Percentiles rank a stretch among this genome's conserved stretches.
Conservation (phyloP, 495 filamentous ascomycete genomes). For the Xylaria telfairii region DNA sequence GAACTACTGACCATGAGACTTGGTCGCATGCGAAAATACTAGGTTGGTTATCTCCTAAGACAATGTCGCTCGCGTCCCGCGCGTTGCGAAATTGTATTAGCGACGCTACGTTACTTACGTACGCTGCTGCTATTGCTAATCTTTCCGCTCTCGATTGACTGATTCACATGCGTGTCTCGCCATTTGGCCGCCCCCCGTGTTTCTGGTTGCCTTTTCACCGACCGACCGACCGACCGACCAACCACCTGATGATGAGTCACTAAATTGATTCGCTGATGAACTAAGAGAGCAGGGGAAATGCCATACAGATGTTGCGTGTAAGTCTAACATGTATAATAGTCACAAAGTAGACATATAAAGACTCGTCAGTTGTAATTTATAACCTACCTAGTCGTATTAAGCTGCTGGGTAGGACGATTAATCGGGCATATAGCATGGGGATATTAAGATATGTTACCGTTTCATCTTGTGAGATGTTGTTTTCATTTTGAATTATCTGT, state of each 20-base stretch:
- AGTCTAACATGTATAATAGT: too few relatives aligned
- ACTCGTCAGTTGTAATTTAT: too few relatives aligned
- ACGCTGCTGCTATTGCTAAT: background rate
- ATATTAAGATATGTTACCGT: background rate
- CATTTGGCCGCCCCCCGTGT: background rate
- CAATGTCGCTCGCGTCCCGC: background rate
- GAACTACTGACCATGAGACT: background rate
- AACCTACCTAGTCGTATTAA: too few relatives aligned
- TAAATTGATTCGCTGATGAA: background rate
- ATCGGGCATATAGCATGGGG: background rate
- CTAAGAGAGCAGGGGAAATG: background rate
- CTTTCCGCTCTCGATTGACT: background rate
- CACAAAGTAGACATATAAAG: background rate
- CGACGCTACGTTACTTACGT: too few relatives aligned
- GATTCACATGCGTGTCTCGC: background rate
- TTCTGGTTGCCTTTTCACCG: background rate
- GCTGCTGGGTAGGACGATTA: background rate
- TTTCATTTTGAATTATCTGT: background rate
- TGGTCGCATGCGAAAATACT: too few relatives aligned
- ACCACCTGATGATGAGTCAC: too few relatives aligned
- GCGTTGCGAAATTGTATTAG: background rate
- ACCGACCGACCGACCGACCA: too few relatives aligned
- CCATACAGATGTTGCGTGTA: background rate
- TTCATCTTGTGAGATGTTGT: background rate
- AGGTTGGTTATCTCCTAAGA: background rate